Conservation (phyloP, 2,329 filamentous ascomycete genomes). For the Ceratocystis alfenasii region DNA sequence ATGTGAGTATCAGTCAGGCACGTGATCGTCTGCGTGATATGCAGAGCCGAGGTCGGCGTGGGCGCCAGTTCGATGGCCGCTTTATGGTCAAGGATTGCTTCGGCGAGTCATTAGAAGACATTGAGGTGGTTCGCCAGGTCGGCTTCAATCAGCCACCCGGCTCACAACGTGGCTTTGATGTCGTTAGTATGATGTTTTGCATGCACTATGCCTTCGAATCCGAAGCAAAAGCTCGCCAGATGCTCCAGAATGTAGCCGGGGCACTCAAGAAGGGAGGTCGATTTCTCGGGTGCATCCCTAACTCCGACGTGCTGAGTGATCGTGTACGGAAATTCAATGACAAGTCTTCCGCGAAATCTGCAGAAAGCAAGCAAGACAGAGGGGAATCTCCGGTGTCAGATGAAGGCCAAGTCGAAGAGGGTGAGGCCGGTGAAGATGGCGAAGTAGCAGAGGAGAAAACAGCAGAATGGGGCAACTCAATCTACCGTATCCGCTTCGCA, state of each 20-base stretch:
- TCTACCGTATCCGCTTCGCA: constrained; percentile 84
- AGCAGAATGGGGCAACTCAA: constrained; percentile 82
- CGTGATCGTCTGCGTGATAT: constrained; percentile 70
- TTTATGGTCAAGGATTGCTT: constrained; percentile 92
- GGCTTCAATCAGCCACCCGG: constrained; percentile 66
- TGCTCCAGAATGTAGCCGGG: constrained; percentile 87
- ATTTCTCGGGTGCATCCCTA: constrained; percentile 93
- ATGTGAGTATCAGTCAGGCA: constrained; percentile 84
- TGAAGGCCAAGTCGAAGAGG: constrained; percentile 27
- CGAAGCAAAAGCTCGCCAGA: constrained; percentile 76
- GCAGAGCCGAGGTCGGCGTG: constrained; percentile 46
- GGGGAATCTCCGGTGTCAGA: constrained; percentile 29
- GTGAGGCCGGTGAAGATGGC: constrained; percentile 35
- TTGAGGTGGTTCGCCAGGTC: constrained; percentile 71
- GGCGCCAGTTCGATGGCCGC: constrained; percentile 65
- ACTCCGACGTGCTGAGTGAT: constrained; percentile 77
- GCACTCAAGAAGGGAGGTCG: constrained; percentile 85
- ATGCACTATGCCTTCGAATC: constrained; percentile 98
- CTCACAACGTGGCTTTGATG: constrained; percentile 72
- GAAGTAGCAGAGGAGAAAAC: constrained; percentile 49
- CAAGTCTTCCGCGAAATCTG: constrained; percentile 25
- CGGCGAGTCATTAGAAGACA: constrained; percentile 66
- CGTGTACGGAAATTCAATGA: constrained; percentile 64
- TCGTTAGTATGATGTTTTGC: constrained; percentile 98
- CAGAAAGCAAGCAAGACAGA: constrained; percentile 21